A percentile compares a stretch with the other conserved stretches of the same genome.
Conservation (phyloP, 2,329 filamentous ascomycete species). For the Hypoxylon sp. region DNA sequence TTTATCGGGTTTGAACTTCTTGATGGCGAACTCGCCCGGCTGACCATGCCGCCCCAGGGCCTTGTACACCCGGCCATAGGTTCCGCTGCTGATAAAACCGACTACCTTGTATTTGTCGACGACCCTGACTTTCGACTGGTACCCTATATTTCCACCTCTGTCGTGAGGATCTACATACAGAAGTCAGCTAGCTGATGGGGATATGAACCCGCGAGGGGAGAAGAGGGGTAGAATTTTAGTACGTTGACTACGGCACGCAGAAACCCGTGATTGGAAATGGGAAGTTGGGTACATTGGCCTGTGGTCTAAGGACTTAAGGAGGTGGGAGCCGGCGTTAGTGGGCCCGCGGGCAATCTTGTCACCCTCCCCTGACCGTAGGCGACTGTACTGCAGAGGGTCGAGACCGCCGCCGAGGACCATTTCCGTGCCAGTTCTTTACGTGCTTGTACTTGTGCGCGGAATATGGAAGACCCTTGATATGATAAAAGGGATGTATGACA, state of each 20-base stretch:
- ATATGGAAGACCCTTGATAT: too few species aligned
- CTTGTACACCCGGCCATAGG: conserved; percentile 98
- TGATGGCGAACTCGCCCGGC: conserved; percentile 92
- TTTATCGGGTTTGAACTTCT: conserved; percentile 99
- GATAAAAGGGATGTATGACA: neutral
- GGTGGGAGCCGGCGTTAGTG: conserved; percentile 15
- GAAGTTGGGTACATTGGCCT: conserved; percentile 31
- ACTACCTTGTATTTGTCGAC: conserved; percentile 95
- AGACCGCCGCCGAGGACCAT: conserved; percentile 30
- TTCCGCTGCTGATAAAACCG: conserved; percentile 97
- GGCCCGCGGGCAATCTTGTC: conserved; percentile 13
- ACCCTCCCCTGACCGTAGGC: conserved; percentile 12
- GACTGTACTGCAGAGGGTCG: conserved; percentile 19
- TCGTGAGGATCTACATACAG: conserved; percentile 63
- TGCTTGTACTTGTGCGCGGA: neutral
- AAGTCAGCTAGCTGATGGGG: conserved; percentile 52
- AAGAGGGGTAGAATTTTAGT: conserved; percentile 15
- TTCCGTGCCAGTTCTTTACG: conserved; percentile 4
- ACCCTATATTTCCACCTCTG: conserved; percentile 58
- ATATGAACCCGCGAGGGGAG: neutral
- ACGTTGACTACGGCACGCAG: conserved; percentile 31
- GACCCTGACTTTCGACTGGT: conserved; percentile 85
- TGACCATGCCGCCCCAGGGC: conserved; percentile 80
- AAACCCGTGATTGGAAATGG: conserved; percentile 21
- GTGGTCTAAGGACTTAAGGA: conserved; percentile 28